Base-by-base conservation (phyloP, 371 early-diverging fungal genomes). In the Actinomortierella ambigua region DNA sequence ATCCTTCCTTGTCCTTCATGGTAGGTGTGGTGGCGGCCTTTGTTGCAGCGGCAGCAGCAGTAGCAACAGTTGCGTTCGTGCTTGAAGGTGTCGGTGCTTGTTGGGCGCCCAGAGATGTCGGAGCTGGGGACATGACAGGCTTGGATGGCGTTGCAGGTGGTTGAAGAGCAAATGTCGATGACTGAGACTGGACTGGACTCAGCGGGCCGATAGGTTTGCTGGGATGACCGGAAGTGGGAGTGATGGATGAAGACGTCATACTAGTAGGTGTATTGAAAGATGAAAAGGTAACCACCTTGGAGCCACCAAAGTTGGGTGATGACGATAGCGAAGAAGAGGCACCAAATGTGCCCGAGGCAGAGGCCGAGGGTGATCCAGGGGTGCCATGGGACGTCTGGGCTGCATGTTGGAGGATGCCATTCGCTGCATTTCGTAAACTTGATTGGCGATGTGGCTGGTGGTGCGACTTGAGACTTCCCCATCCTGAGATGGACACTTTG, bases 401-500 rank as follows among this genome's bases (percentile, higher is more conserved):
- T 6, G 73, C 73, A 28, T 71, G 65, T 29, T 71, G 73, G 39
- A 71, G 44, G 18, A 71, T 71, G 8, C 63, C 73, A 18, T 66
- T 65, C 22, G 73, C 73, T 3, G 73, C 50, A 29, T 63, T 71
- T 20, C 73, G 55, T 34, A 71, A 61, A 44, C 55, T 71, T 5
- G 57, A 71, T 34, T 71, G 73, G 14, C 73, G 66, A 15, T 70
- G 70, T 3, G 18, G 48, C 24, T 18, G 22, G 28, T 71, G 71
- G 48, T 71, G 65, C 15, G 73, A 22, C 5, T 63, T 66, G 47
- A 71, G 51, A 20, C 53, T 63, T 23, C 57, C 52, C 73, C 73
- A 71, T 34, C 73, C 73, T 11, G 73, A 60, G 44, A 71, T 71
- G n/a, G 73, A 71, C 26, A 71, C 73, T 28, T 71, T 71, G 46